Evolutionary conservation across 2,329 filamentous ascomycete species (phyloP).

Genomic region (Hypoxylon sp.): DNA sequence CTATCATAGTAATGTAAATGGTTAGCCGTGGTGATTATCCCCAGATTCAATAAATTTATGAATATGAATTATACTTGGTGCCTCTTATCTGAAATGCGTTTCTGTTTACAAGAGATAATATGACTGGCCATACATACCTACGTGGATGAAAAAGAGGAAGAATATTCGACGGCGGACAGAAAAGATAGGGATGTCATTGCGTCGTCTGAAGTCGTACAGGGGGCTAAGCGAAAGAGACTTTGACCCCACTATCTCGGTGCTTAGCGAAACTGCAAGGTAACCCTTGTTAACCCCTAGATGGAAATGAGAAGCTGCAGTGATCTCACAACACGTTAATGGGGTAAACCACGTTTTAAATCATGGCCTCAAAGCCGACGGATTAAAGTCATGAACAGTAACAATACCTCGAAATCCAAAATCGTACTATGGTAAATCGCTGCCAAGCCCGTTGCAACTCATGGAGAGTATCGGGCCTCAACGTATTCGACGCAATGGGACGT

Average conservation of each 20-base stretch:
- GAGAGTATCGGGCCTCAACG: neutral
- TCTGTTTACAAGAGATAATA: neutral
- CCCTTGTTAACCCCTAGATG: conserved; percentile 20
- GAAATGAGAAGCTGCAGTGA: conserved; percentile 22
- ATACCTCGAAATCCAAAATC: neutral
- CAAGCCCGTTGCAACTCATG: neutral
- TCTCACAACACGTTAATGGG: conserved; percentile 16
- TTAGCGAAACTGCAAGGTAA: conserved; percentile 38
- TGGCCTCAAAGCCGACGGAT: conserved; percentile 24
- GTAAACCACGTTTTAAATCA: conserved; percentile 32
- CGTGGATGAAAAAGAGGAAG: neutral
- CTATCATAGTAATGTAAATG: neutral
- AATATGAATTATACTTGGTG: neutral
- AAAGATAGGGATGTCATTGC: conserved; percentile 10
- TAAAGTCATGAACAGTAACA: conserved; percentile 2
- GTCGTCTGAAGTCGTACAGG: conserved; percentile 39
- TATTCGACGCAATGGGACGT: neutral
- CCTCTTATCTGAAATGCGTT: neutral
- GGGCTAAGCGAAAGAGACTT: conserved; percentile 21
- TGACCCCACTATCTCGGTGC: conserved; percentile 32
- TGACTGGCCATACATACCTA: conserved; percentile 4
- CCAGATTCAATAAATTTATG: neutral
- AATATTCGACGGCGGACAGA: neutral
- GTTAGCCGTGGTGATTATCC: neutral
- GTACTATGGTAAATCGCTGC: neutral